Evolutionary conservation across 352 stramenopile genomes (phyloP).

Genomic region (Phytophthora pini): DNA sequence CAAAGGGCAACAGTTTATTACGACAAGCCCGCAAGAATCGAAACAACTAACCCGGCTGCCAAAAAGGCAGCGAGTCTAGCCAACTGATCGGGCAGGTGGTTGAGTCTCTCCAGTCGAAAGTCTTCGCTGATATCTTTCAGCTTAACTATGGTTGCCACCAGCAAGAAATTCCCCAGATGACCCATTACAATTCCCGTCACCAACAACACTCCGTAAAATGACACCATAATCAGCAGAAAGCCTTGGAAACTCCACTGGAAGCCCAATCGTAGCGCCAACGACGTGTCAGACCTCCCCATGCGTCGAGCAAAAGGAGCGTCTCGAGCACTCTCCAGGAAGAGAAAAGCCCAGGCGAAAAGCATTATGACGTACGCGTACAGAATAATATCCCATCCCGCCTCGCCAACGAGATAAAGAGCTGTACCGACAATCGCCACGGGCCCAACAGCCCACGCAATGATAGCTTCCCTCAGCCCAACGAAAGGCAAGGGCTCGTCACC

Average conservation of each 20-base stretch:
- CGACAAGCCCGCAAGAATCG: slow-evolving; percentile 54
- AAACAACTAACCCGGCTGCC: slow-evolving; percentile 56
- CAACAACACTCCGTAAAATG: slow-evolving; percentile 61
- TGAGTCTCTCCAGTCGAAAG: slow-evolving; percentile 72
- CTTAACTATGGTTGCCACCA: slow-evolving; percentile 59
- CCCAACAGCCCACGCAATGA: slow-evolving; percentile 53
- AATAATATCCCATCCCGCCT: slow-evolving; percentile 47
- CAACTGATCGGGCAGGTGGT: slow-evolving; percentile 62
- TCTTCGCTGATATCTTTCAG: slow-evolving; percentile 76
- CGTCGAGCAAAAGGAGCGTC: slow-evolving; percentile 77
- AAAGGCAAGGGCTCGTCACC: slow-evolving; percentile 40
- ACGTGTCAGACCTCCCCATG: slow-evolving; percentile 51
- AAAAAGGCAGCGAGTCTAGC: slow-evolving; percentile 52
- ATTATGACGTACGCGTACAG: slow-evolving; percentile 71
- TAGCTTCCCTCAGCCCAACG: slow-evolving; percentile 59
- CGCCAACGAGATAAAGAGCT: slow-evolving; percentile 53
- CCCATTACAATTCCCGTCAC: slow-evolving; percentile 57
- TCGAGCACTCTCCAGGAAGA: slow-evolving; percentile 73
- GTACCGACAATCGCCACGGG: slow-evolving; percentile 68
- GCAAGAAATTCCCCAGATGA: slow-evolving; percentile 72
- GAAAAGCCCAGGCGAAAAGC: slow-evolving; percentile 62
- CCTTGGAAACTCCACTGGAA: slow-evolving; percentile 68
- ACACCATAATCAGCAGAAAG: slow-evolving; percentile 68
- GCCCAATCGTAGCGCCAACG: slow-evolving; percentile 61
- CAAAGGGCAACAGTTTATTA: slow-evolving; percentile 9